Evolutionary conservation across 345 rosid genomes (phyloP).

Genomic region (Lepidium didymum): DNA sequence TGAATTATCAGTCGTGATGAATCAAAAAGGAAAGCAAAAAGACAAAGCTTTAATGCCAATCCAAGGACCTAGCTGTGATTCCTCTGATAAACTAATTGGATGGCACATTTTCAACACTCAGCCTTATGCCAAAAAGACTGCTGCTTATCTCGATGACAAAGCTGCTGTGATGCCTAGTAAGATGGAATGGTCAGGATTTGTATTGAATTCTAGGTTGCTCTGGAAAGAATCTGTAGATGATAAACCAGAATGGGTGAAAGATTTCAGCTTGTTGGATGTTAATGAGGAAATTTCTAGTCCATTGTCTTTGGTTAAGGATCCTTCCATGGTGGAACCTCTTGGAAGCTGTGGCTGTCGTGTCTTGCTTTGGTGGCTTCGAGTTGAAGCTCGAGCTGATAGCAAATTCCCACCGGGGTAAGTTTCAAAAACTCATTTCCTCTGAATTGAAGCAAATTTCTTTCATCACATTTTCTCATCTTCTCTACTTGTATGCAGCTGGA

Average conservation of each 20-base stretch:
- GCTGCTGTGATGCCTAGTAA: conserved; percentile 68
- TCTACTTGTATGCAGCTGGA: conserved; percentile 54
- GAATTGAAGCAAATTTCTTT: not conserved
- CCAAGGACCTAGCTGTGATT: conserved; percentile 97
- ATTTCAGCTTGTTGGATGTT: conserved; percentile 33
- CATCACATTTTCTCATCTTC: not conserved
- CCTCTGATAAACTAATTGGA: conserved; percentile 56
- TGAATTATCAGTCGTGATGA: conserved; percentile 25
- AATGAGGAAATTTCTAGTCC: conserved; percentile 53
- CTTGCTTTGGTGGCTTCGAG: conserved; percentile 98
- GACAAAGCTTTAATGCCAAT: conserved; percentile 49
- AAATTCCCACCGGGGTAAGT: conserved; percentile 84
- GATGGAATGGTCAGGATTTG: conserved; percentile 98
- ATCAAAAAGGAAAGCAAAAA: conserved; percentile 25
- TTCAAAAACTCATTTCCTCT: not conserved
- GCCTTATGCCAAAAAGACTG: conserved; percentile 54
- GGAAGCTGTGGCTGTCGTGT: conserved; percentile 95
- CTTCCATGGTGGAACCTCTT: conserved; percentile 77
- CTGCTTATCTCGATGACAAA: conserved; percentile 52
- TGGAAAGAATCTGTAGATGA: conserved; percentile 57
- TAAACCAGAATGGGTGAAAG: conserved; percentile 68
- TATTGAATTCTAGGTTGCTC: conserved; percentile 74
- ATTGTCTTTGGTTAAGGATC: conserved; percentile 56
- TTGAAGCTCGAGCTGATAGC: conserved; percentile 97
- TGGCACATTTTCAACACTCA: conserved; percentile 73